Percentiles rank a stretch among this genome's conserved stretches.
These are phyloP conservation scores for Diplodia intermedia DNA, from an alignment of 2,329 filamentous ascomycete species.

Conservation along the genomic window DNA sequence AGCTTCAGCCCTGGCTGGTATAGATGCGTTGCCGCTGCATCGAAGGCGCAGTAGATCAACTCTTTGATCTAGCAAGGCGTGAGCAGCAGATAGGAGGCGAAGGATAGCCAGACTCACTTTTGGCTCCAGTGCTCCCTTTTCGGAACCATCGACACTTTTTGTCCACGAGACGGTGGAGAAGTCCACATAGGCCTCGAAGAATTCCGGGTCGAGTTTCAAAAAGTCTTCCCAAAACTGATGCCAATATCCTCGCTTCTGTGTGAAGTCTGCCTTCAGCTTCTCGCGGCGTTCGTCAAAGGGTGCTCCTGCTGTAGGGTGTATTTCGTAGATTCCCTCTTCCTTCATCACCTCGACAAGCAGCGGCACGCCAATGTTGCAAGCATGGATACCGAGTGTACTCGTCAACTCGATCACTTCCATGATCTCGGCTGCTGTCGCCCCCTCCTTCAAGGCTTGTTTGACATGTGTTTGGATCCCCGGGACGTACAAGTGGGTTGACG, in stretches of 20 bases:
- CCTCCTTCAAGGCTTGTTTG: conserved; percentile 48
- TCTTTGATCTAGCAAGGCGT: conserved; percentile 47
- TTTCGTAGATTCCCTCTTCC: conserved; percentile 50
- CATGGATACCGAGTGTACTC: conserved; percentile 56
- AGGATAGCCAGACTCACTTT: conserved; percentile 43
- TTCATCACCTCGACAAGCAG: conserved; percentile 56
- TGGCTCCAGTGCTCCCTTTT: conserved; percentile 49
- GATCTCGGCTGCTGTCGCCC: conserved; percentile 53
- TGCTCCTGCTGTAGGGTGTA: neutral
- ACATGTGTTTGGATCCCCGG: conserved; percentile 54
- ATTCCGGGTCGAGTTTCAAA: conserved; percentile 54
- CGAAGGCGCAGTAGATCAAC: conserved; percentile 58
- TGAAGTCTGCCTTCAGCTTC: conserved; percentile 53
- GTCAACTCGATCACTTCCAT: conserved; percentile 56
- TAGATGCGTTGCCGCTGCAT: conserved; percentile 56
- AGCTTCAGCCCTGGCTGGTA: conserved; percentile 56
- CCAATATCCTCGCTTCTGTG: conserved; percentile 56
- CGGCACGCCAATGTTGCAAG: conserved; percentile 56
- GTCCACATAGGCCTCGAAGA: conserved; percentile 57
- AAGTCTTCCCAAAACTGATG: conserved; percentile 56
- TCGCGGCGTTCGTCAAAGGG: conserved; percentile 48
- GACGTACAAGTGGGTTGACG: conserved; percentile 54
- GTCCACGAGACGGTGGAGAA: conserved; percentile 55
- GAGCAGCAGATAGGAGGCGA: neutral
- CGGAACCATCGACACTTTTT: conserved; percentile 39